Conservation (phyloP, 306 rosid genomes). For the Acacia melanoxylon region DNA sequence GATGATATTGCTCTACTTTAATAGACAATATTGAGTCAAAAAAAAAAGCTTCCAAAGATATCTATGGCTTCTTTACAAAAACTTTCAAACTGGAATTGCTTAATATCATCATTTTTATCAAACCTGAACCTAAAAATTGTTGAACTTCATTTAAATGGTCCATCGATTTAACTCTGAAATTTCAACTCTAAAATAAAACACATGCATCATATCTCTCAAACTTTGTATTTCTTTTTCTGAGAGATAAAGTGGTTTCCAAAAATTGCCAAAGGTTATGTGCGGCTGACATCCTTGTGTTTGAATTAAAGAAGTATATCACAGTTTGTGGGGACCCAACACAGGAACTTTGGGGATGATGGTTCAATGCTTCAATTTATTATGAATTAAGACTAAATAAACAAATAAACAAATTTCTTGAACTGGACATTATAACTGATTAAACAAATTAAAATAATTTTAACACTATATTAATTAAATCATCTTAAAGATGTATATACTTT, state of each 20-base stretch:
- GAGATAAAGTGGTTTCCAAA: neutral
- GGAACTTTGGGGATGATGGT: neutral
- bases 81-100: too few species aligned
- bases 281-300: neutral
- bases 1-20: too few species aligned
- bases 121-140: too few species aligned
- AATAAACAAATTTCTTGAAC: too few species aligned
- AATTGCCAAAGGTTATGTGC: neutral
- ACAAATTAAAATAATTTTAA: too few species aligned
- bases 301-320: neutral
- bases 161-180: neutral
- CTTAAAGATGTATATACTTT: too few species aligned
- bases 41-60: too few species aligned
- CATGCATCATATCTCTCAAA: neutral
- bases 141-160: too few species aligned
- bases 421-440: neutral
- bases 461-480: too few species aligned
- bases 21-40: too few species aligned
- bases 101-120: too few species aligned
- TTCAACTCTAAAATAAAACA: neutral
- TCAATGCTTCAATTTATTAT: neutral
- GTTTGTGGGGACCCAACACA: neutral
- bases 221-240: neutral
- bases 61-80: too few species aligned
- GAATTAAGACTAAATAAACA: neutral